These are phyloP conservation scores for Hericium rajendrae DNA, from an alignment of 768 basidiomycete species.

Conservation along the genomic window DNA sequence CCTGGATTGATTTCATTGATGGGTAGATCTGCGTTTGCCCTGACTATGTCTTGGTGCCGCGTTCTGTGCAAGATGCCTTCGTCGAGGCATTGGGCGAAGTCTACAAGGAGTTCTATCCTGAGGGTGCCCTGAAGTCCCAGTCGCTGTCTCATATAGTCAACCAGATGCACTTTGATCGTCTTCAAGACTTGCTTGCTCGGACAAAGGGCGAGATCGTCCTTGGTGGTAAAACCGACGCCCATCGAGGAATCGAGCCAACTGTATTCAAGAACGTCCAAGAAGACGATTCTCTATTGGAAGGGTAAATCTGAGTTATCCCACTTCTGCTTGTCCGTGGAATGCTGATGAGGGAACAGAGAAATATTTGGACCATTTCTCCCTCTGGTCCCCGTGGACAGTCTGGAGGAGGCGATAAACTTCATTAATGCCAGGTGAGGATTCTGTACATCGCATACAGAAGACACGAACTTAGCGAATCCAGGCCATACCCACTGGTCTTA, in stretches of 20 bases:
- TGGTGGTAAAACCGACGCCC: slow-evolving; percentile 36
- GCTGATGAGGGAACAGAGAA: slow-evolving; percentile 30
- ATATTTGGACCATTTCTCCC: slow-evolving; percentile 67
- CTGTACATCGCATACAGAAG: too few species aligned
- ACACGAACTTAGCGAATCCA: too few species aligned
- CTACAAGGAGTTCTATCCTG: slow-evolving; percentile 42
- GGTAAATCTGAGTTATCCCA: slow-evolving; percentile 26
- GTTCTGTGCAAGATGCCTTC: slow-evolving; percentile 36
- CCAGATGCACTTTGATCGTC: slow-evolving; percentile 40
- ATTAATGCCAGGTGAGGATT: slow-evolving; percentile 38
- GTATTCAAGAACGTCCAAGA: slow-evolving; percentile 43
- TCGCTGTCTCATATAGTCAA: slow-evolving; percentile 46
- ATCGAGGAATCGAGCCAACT: slow-evolving; percentile 46
- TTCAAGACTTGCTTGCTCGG: slow-evolving; percentile 38
- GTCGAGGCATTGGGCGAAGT: slow-evolving; percentile 33
- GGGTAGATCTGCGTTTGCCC: slow-evolving; percentile 32
- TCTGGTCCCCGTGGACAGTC: slow-evolving; percentile 43
- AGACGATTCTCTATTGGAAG: slow-evolving; percentile 52
- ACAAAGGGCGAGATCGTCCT: slow-evolving; percentile 50
- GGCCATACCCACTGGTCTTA: slow-evolving; percentile 5
- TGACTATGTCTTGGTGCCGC: slow-evolving; percentile 36
- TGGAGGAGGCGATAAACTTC: slow-evolving; percentile 48
- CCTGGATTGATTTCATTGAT: not conserved
- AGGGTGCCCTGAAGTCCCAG: slow-evolving; percentile 35
- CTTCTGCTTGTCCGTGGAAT: not conserved